phyloP scores from a whole-genome alignment of 768 basidiomycete genomes.

The Harrya chromipes region DNA sequence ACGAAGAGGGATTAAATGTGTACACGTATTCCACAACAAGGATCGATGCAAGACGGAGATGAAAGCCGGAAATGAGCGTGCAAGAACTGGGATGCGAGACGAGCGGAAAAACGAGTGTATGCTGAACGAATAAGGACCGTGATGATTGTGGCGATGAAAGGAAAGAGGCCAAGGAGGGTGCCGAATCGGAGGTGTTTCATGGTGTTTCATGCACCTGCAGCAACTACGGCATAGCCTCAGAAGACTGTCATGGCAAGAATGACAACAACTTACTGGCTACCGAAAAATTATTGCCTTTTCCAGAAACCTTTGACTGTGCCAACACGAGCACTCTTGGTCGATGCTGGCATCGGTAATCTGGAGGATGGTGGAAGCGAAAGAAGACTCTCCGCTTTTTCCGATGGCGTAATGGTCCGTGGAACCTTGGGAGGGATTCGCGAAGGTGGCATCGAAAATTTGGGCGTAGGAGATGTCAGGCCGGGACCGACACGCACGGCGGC shows the following conservation, averaged over 20 bases:
- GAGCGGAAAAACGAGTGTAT: conserved; percentile 7
- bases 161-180: not conserved
- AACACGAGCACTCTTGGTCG: conserved; percentile 18
- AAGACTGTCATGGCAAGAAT: not conserved
- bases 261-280: conserved; percentile 6
- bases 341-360: conserved; percentile 26
- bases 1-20: conserved; percentile 17
- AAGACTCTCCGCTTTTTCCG: conserved; percentile 8
- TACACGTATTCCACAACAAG: conserved; percentile 35
- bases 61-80: conserved; percentile 15
- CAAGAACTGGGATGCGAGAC: conserved; percentile 5
- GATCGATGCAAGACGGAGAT: conserved; percentile 17
- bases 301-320: conserved; percentile 32
- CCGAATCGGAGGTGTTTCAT: conserved; percentile 6
- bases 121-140: conserved; percentile 18
- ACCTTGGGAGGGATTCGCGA: conserved; percentile 12
- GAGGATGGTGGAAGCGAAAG: conserved; percentile 7
- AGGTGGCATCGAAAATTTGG: conserved; percentile 23
- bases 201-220: conserved; percentile 1
- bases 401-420: not conserved
- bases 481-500: not conserved
- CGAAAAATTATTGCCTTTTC: conserved; percentile 20
- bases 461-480: conserved; percentile 1
- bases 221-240: not conserved
- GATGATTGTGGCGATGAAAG: not conserved